Conservation (phyloP, 306 rosid genomes). For the Styphnolobium japonicum region DNA sequence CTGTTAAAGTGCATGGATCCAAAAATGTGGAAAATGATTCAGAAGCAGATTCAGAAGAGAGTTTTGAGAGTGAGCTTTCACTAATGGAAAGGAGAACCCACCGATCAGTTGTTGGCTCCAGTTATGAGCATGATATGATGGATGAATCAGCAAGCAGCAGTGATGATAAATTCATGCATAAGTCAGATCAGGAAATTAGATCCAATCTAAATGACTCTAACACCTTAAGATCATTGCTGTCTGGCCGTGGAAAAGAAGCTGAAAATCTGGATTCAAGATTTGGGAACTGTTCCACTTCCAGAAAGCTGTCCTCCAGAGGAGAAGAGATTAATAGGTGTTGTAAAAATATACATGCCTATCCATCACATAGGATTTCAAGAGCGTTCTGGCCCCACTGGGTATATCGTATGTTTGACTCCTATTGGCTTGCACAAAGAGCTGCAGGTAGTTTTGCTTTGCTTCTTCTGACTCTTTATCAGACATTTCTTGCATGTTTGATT, state of each 20-base stretch:
- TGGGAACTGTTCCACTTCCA: conserved; percentile 50
- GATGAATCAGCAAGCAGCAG: conserved; percentile 56
- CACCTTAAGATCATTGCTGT: conserved; percentile 37
- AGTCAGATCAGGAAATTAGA: conserved; percentile 48
- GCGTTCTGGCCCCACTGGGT: conserved; percentile 90
- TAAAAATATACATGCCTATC: conserved; percentile 30
- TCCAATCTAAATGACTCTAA: conserved; percentile 42
- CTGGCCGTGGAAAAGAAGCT: conserved; percentile 38
- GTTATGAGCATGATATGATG: conserved; percentile 39
- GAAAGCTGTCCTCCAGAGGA: conserved; percentile 40
- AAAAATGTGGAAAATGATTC: conserved; percentile 48
- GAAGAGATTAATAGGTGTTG: conserved; percentile 31
- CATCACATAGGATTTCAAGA: conserved; percentile 48
- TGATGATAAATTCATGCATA: conserved; percentile 37
- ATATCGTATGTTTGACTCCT: conserved; percentile 85
- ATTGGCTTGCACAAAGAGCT: conserved; percentile 78
- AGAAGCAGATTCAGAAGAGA: conserved; percentile 64
- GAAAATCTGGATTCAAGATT: conserved; percentile 35
- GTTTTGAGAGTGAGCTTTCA: conserved; percentile 72
- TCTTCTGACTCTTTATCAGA: background rate
- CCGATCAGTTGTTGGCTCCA: conserved; percentile 45
- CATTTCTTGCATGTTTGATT: background rate
- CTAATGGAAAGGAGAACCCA: conserved; percentile 58
- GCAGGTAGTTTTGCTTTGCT: conserved; percentile 61
- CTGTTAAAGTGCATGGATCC: conserved; percentile 29